Base-by-base conservation (phyloP, 306 rosid species). In the Cicer pinnatifidum region DNA sequence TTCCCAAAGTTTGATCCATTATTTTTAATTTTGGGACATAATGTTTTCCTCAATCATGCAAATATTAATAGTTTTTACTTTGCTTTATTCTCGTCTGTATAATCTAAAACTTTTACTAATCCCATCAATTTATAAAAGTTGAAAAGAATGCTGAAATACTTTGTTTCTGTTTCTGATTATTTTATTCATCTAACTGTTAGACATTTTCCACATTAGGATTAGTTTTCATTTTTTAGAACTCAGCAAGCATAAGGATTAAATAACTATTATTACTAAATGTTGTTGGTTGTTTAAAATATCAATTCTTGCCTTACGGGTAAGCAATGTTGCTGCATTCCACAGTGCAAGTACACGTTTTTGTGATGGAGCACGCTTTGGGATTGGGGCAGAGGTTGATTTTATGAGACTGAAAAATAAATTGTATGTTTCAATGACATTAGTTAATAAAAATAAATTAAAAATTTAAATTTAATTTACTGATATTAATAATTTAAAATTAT, bases 281-380 rank as follows among this genome's bases (percentile, higher is more conserved):
- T 62, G 3, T 6, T 41, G 17, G 68, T 65, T 9, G 20, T 58
- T 40, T 10, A 62, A 61, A 41, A 33, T 40, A 5, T 70, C 17
- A 3, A 38, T 65, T 37, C 43, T 37, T 64, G 28, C 6, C 61
- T 15, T 71, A 33, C 68, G 2, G 73, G 44, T 74, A 61, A 74
- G 64, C 84, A 91, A 95, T 51, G 94, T 92, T 79, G 98, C 96
- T 12, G 84, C 91, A 38, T 86, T 89, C 82, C 97, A 89, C 76
- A 93, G 91, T 81, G 94, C 92, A 76, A 91, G 94, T 72, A 84
- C 94, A 19, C 63, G 92, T 51, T 91, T 88, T 71, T 85, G 89
- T 48, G 92, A 89, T 67, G 96, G 95, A 73, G 87, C 95, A 8
- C 94, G 89, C 39, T 91, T 90, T 61, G 95, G 96, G 38, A 89